These are phyloP conservation scores for Camelina neglecta DNA, from an alignment of 345 rosid species.

Conservation along the genomic window DNA sequence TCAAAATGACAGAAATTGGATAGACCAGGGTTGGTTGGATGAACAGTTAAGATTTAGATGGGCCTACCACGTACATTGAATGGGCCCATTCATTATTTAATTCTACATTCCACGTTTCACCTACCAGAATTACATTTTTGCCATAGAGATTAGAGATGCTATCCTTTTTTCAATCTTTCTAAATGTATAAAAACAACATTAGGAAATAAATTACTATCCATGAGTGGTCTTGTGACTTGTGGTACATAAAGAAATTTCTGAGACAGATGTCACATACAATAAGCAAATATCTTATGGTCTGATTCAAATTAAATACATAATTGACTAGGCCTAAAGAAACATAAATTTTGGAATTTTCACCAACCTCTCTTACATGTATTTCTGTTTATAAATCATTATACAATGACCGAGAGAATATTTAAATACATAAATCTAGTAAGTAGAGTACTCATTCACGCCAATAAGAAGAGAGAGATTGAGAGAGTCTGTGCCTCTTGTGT, in stretches of 20 bases:
- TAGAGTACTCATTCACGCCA: background rate
- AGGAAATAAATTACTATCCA: no score
- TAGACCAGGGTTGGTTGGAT: conserved; percentile 19
- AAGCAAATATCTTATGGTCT: background rate
- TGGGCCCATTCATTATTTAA: conserved; percentile 18
- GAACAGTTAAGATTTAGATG: conserved; percentile 20
- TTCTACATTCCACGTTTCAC: conserved; percentile 26
- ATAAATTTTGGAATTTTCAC: conserved; percentile 10
- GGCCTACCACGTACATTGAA: conserved; percentile 1
- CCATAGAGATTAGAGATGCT: background rate
- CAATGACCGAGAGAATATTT: background rate
- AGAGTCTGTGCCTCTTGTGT: conserved; percentile 16
- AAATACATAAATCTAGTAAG: background rate
- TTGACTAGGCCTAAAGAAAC: conserved; percentile 16
- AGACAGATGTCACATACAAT: conserved; percentile 8
- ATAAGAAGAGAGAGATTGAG: conserved; percentile 21
- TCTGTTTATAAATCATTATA: background rate
- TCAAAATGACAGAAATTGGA: background rate
- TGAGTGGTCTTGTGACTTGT: background rate
- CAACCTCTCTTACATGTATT: conserved; percentile 1
- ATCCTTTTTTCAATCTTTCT: background rate
- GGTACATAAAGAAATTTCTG: background rate
- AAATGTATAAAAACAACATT: background rate
- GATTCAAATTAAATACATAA: background rate
- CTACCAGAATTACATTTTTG: conserved; percentile 21